Percentiles rank a stretch among this genome's conserved stretches.
Evolutionary conservation across 1,284 basidiomycete genomes (phyloP).

Genomic region (Apiotrichum brassicae): DNA sequence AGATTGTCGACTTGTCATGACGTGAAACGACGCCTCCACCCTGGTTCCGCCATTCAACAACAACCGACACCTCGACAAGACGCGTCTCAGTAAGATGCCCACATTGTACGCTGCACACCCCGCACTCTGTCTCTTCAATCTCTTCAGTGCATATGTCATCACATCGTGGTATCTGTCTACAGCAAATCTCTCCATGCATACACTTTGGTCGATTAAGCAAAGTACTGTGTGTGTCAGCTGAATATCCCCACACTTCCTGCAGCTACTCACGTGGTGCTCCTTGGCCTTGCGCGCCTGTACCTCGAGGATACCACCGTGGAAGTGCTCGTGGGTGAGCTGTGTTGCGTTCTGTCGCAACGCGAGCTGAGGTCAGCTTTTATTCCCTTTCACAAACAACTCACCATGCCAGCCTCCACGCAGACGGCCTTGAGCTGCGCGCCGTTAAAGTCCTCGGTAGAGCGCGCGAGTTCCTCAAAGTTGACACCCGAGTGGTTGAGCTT

Average conservation of each 20-base stretch:
- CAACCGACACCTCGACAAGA: too few species aligned
- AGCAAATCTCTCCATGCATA: conserved; percentile 4
- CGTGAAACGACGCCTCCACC: too few species aligned
- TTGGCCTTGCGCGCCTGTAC: conserved; percentile 98
- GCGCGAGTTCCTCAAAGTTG: conserved; percentile 69
- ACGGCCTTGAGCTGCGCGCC: conserved; percentile 67
- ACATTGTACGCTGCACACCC: too few species aligned
- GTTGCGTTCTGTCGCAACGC: conserved; percentile 79
- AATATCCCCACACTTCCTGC: background rate
- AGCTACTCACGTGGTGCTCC: conserved; percentile 51
- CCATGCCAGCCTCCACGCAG: conserved; percentile 96
- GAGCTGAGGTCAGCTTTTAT: conserved; percentile 13
- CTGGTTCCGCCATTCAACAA: too few species aligned
- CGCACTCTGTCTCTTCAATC: too few species aligned
- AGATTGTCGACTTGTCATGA: too few species aligned
- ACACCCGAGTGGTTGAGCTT: conserved; percentile 69
- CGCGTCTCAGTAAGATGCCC: too few species aligned
- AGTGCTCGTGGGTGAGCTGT: conserved; percentile 86
- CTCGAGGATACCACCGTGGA: conserved; percentile 81
- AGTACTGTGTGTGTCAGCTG: conserved; percentile 21
- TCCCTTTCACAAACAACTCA: too few species aligned
- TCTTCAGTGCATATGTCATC: conserved; percentile 7
- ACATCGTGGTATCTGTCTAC: conserved; percentile 14
- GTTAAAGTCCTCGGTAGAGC: conserved; percentile 72
- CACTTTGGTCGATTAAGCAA: conserved; percentile 15